Conservation (phyloP, 805 yeast species). For the Tetrapisispora arboricola region DNA sequence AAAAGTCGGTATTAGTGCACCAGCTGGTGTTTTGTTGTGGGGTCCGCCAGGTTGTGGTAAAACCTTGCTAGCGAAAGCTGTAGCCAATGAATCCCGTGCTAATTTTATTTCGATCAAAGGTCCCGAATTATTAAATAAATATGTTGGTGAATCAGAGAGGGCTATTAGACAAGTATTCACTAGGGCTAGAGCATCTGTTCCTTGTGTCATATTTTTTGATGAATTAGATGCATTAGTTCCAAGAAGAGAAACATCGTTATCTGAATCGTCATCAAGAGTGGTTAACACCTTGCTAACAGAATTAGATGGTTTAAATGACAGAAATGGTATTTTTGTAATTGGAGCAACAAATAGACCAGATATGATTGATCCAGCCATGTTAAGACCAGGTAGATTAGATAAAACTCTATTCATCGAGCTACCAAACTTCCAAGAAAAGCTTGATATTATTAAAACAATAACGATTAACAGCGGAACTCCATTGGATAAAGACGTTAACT, state of each 20-base stretch:
- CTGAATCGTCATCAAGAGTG: slow-evolving; percentile 86
- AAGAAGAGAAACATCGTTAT: slow-evolving; percentile 74
- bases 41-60: slow-evolving; percentile 99
- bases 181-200: slow-evolving; percentile 85
- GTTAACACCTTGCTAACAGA: slow-evolving; percentile 92
- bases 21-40: slow-evolving; percentile 96
- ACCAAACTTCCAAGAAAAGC: slow-evolving; percentile 68
- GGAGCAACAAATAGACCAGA: slow-evolving; percentile 98
- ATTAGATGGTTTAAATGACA: slow-evolving; percentile 85
- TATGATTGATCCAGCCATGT: slow-evolving; percentile 97
- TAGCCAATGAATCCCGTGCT: slow-evolving; percentile 93
- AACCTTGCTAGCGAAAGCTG: slow-evolving; percentile 91
- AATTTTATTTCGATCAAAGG: slow-evolving; percentile 94
- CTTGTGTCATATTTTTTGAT: slow-evolving; percentile 91
- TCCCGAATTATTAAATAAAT: slow-evolving; percentile 87
- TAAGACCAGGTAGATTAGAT: slow-evolving; percentile 92
- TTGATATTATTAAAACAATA: slow-evolving; percentile 72
- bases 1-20: slow-evolving; percentile 89
- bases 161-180: slow-evolving; percentile 90
- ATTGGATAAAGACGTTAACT: slow-evolving; percentile 48
- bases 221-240: slow-evolving; percentile 96
- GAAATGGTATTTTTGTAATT: slow-evolving; percentile 86
- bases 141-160: slow-evolving; percentile 92
- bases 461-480: slow-evolving; percentile 70
- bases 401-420: slow-evolving; percentile 86